A percentile compares a stretch with the other conserved stretches of the same genome.
Conservation (phyloP, 2,329 filamentous ascomycete genomes). For the Colletotrichum tropicicola region DNA sequence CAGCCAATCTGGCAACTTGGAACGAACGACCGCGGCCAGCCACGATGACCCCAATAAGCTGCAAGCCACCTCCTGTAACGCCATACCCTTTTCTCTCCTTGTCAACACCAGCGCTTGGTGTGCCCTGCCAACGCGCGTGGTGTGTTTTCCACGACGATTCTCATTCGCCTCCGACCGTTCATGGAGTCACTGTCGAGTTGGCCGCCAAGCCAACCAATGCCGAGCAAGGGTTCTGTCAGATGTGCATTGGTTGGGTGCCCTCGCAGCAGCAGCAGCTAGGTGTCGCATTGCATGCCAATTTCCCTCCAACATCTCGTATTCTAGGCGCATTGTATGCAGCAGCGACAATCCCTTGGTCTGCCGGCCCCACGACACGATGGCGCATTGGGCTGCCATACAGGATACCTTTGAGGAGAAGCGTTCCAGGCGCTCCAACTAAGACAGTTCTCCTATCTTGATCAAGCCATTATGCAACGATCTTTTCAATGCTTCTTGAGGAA, state of each 20-base stretch:
- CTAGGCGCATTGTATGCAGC: not conserved
- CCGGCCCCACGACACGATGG: too few species aligned
- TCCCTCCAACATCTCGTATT: not conserved
- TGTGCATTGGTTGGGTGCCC: not conserved
- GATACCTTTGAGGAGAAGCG: too few species aligned
- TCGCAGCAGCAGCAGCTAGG: not conserved
- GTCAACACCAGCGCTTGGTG: not conserved
- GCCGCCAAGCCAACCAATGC: not conserved
- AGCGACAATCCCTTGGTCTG: not conserved
- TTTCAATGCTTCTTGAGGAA: too few species aligned
- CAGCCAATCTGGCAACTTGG: not conserved
- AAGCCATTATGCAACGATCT: too few species aligned
- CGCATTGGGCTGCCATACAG: too few species aligned
- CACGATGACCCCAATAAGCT: not conserved
- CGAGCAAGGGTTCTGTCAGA: slow-evolving; percentile 5
- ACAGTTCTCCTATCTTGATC: too few species aligned
- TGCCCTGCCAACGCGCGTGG: not conserved
- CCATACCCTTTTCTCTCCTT: not conserved
- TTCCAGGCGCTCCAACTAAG: too few species aligned
- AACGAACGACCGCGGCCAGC: not conserved
- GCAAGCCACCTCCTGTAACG: not conserved
- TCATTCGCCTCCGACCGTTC: not conserved
- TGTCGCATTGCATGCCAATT: not conserved
- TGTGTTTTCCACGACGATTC: not conserved
- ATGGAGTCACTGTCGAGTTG: not conserved